phyloP scores from a whole-genome alignment of 1,284 basidiomycete genomes.

The Fistulinella cinereoalba region DNA sequence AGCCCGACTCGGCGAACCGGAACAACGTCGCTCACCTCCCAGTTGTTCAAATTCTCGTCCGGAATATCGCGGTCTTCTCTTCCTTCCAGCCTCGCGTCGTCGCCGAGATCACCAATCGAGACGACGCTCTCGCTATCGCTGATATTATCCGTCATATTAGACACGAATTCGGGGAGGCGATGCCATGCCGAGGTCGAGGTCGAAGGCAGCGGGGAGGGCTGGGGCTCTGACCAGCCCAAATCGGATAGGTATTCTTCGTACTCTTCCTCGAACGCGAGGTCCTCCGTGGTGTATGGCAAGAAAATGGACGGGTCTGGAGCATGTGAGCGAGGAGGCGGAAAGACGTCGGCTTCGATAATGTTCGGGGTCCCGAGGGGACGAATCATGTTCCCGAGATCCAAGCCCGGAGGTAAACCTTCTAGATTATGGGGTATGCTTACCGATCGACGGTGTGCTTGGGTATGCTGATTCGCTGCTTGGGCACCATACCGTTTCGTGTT shows the following conservation, averaged over 20 bases:
- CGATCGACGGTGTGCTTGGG: constrained; percentile 63
- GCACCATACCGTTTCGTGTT: constrained; percentile 80
- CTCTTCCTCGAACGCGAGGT: constrained; percentile 84
- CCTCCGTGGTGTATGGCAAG: constrained; percentile 80
- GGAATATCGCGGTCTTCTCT: constrained; percentile 60
- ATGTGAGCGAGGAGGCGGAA: constrained; percentile 78
- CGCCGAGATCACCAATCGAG: constrained; percentile 81
- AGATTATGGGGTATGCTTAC: constrained; percentile 77
- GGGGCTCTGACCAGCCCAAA: constrained; percentile 67
- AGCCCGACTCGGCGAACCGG: background rate
- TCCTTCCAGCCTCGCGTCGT: constrained; percentile 64
- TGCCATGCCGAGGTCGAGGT: constrained; percentile 64
- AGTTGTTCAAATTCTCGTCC: constrained; percentile 85
- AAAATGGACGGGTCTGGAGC: constrained; percentile 82
- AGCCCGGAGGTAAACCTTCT: constrained; percentile 72
- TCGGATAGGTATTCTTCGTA: constrained; percentile 87
- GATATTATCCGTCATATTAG: constrained; percentile 75
- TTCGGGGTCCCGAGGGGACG: constrained; percentile 76
- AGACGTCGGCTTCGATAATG: constrained; percentile 73
- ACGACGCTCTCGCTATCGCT: constrained; percentile 89
- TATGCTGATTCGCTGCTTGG: constrained; percentile 52
- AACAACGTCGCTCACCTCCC: constrained; percentile 68
- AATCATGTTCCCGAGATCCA: constrained; percentile 69
- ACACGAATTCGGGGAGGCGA: constrained; percentile 65
- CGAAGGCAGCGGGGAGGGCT: constrained; percentile 43